Base-by-base conservation (phyloP, 176 grass and related monocot genomes). In the Leersia perrieri region DNA sequence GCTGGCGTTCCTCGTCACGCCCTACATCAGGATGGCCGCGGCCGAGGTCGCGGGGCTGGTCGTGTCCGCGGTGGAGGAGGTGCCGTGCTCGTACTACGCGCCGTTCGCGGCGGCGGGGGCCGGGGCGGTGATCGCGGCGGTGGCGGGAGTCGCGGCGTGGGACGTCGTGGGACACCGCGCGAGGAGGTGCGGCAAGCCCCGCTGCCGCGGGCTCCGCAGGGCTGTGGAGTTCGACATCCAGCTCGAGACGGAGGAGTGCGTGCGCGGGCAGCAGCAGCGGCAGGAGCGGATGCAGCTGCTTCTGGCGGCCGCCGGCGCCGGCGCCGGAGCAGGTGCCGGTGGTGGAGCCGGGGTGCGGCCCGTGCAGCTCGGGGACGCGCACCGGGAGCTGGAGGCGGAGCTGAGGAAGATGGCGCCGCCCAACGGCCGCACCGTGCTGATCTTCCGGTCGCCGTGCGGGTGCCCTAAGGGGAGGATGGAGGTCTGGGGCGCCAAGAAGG, bases 241-340 rank as follows among this genome's bases (percentile, higher is more conserved):
- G 84, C 82, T 97, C n/a, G 94, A 97, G 81, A 89, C 94, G 26
- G 91, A 97, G 87, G 94, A 94, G 84, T 97, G 94, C 65, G 91
- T 92, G 30, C 90, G 90, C 33, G 78, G 82, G 79, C 40, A 76
- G 22, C 72, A 16, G 32, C 20, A 76, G 15, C 79, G 15, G 32
- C 20, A 16, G 32, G 13, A 76, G 15, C 79, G 15, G 32, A 13
- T 32, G 31, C 83, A 32, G 15, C 22, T 64, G 30, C 86, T 89
- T 3, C 85, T 79, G 41, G 78, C 82, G 13, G 60, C 82, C 9
- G 82, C 83, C n/a, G n/a, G n/a, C n/a, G n/a, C n/a, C n/a, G n/a
- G n/a, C n/a, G n/a, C n/a, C n/a, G n/a, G n/a, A n/a, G n/a, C n/a
- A n/a, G n/a, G n/a, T n/a, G n/a, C n/a, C n/a, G n/a, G n/a, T n/a